Conservation (phyloP, 352 stramenopile species). For the Phytopythium sindhum region DNA sequence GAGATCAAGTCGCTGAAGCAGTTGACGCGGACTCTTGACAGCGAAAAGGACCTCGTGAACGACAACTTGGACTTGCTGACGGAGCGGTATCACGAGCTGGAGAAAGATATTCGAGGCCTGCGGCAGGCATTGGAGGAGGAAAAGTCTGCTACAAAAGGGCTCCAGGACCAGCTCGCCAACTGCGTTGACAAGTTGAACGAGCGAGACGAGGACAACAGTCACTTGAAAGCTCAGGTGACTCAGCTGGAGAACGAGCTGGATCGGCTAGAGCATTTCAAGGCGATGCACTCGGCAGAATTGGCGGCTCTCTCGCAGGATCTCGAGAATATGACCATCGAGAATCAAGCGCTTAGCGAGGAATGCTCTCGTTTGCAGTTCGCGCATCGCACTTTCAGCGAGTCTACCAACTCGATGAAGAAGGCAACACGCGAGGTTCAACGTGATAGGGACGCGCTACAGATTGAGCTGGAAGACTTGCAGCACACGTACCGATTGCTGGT, state of each 20-base stretch:
- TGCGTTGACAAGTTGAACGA: constrained; percentile 60
- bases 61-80: constrained; percentile 71
- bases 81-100: constrained; percentile 62
- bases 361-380: constrained; percentile 58
- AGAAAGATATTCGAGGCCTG: constrained; percentile 46
- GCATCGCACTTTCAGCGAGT: constrained; percentile 50
- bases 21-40: constrained; percentile 58
- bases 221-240: constrained; percentile 34
- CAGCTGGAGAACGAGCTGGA: constrained; percentile 57
- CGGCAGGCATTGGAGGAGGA: constrained; percentile 31
- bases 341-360: constrained; percentile 82
- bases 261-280: constrained; percentile 53
- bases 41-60: constrained; percentile 67
- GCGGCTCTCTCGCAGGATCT: constrained; percentile 69
- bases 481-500: constrained; percentile 72
- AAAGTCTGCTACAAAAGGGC: constrained; percentile 25
- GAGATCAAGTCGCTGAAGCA: constrained; percentile 69
- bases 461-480: constrained; percentile 75
- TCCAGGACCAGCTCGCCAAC: constrained; percentile 56
- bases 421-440: constrained; percentile 56
- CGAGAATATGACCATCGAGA: constrained; percentile 88
- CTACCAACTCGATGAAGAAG: constrained; percentile 47
- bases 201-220: constrained; percentile 38
- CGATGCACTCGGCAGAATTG: constrained; percentile 62
- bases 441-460: constrained; percentile 61